Evolutionary conservation across 768 basidiomycete species (phyloP), one percentile per base, ranked within the genome.

Genomic region (Cystoderma amianthinum): DNA sequence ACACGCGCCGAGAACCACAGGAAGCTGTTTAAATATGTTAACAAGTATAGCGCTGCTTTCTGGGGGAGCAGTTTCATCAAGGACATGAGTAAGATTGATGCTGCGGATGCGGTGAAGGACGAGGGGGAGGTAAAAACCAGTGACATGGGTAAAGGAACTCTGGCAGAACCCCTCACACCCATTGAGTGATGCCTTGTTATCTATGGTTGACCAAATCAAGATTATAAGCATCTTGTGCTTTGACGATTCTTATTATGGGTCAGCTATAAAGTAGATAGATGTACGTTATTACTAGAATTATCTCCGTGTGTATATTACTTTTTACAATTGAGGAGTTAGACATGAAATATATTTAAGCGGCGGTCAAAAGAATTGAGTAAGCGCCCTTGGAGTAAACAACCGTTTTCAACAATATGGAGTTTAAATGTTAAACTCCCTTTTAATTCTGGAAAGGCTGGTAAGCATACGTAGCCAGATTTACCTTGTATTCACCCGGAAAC

Each of bases 11-110:
- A 90, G 62, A 97, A 97, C 63, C 91, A 95, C 61, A 71, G 82
- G 51, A 99, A 99, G 64, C 71, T 99, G 48, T 96, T 90, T 76
- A 91, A 91, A 67, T 96, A 96, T 60, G 89, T 96, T 46, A 84
- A 82, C 69, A 94, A 94, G 63, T 95, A 92, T 69, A 91, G 85
- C 44, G 84, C 93, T 22, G 80, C 87, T 30, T 93, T 85, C 64
- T 94, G 91, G 90, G 91, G 92, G 30, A 84, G 79, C 38, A 87
- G 85, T 45, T 93, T 92, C 60, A 88, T 94, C 55, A 76, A 69
- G 53, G 91, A 92, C 66, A 87, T 93, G 80, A 66, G 72, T 36
- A 73, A 73, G 58, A 69, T 88, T 40, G 64, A 74, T 34, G 55
- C 63, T 32, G 65, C 62, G 15, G 63, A 68, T 16, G 44, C 54